Base-by-base conservation (phyloP, 805 yeast genomes). In the Yamadazyma laniorum region DNA sequence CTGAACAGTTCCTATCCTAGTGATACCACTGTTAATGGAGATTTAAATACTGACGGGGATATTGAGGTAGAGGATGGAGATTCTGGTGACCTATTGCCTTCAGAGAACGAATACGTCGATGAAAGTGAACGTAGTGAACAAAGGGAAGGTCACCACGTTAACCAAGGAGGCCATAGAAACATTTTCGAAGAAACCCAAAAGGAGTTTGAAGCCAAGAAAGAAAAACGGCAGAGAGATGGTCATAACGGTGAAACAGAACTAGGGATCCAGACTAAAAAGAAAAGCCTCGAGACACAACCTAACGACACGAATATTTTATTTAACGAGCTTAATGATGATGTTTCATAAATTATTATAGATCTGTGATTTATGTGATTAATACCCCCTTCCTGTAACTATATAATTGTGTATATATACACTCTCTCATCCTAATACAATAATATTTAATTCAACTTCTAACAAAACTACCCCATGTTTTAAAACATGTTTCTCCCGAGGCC, bases 21-120 rank as follows among this genome's bases (percentile, higher is more conserved):
- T 3, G 41, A 35, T n/a, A 34, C 22, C 16, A 37, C 33, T n/a
- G 35, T 38, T 15, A 43, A 40, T 34, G 44, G 40, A 35, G 49
- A 42, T 28, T 31, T 42, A 23, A 18, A 34, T 22, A 39, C 39
- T 2, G 43, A 35, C 31, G 44, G 39, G 19, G 40, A 40, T n/a
- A 25, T 35, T 6, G 34, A 37, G 13, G 49, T 42, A 13, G 43
- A 34, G 11, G 45, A 41, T 5, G 45, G 34, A 3, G 27, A 27
- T 22, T 32, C 21, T 3, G 37, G n/a, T 26, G 32, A 32, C 15
- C n/a, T 34, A 4, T 43, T 34, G 9, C 43, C 32, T 9, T 27
- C 31, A n/a, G 29, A 30, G 6, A 38, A 32, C 32, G 47, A 40
- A 6, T 32, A 34, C n/a, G 35, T 18, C 6, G 37, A 26, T 3